Evolutionary conservation across 352 stramenopile genomes (phyloP).

Genomic region (Aphanomyces stellatus): DNA sequence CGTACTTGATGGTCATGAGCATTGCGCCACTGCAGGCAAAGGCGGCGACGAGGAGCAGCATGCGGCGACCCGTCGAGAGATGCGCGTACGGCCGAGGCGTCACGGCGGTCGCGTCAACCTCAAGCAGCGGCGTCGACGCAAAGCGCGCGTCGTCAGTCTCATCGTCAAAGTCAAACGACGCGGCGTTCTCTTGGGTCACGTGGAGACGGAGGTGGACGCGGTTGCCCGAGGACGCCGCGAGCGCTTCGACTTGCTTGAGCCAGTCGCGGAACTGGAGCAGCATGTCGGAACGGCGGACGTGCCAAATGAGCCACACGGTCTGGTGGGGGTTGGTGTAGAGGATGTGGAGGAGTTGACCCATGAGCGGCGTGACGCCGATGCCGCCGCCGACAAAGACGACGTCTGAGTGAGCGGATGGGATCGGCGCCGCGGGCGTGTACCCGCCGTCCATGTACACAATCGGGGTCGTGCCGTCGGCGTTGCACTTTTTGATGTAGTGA

Average conservation of each 20-base stretch:
- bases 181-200: not conserved
- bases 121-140: too few species aligned
- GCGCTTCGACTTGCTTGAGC: slow-evolving; percentile 65
- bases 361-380: slow-evolving; percentile 64
- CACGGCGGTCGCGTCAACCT: too few species aligned
- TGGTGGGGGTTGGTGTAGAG: slow-evolving; percentile 57
- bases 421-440: slow-evolving; percentile 76
- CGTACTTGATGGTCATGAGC: slow-evolving; percentile 60
- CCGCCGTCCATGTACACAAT: slow-evolving; percentile 73
- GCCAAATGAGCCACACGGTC: slow-evolving; percentile 79
- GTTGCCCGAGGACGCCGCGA: slow-evolving; percentile 56
- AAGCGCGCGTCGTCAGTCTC: too few species aligned
- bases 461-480: not conserved
- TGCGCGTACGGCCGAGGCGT: slow-evolving; percentile 9
- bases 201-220: slow-evolving; percentile 65
- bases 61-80: slow-evolving; percentile 31
- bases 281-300: slow-evolving; percentile 56
- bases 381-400: slow-evolving; percentile 59
- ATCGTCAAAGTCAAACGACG: not conserved
- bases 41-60: slow-evolving; percentile 72
- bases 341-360: slow-evolving; percentile 78
- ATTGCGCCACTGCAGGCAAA: slow-evolving; percentile 64
- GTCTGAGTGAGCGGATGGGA: slow-evolving; percentile 65
- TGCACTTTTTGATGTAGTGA: slow-evolving; percentile 19
- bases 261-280: slow-evolving; percentile 71